Evolutionary conservation across 495 filamentous ascomycete genomes (phyloP).

Genomic region (Talaromyces liani): DNA sequence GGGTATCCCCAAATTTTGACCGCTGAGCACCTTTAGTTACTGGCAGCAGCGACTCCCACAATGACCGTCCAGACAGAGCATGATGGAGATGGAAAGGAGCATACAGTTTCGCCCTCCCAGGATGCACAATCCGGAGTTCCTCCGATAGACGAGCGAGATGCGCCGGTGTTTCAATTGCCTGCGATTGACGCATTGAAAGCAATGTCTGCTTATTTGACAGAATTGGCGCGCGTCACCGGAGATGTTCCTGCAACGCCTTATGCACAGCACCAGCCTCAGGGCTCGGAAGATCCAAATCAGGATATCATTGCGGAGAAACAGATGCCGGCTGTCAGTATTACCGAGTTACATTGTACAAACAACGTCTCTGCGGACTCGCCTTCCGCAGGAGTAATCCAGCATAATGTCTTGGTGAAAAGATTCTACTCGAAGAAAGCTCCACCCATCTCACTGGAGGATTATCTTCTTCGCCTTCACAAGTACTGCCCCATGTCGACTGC

Average conservation of each 20-base stretch:
- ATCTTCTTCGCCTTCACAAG: constrained; percentile 75
- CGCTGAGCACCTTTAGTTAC: not conserved
- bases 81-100: constrained; percentile 12
- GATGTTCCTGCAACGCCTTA: constrained; percentile 71
- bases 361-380: constrained; percentile 22
- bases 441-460: constrained; percentile 72
- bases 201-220: constrained; percentile 64
- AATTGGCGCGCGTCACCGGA: constrained; percentile 61
- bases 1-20: not conserved
- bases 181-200: constrained; percentile 73
- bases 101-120: not conserved
- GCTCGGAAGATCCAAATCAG: constrained; percentile 46
- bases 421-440: constrained; percentile 88
- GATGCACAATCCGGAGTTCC: not conserved
- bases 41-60: constrained; percentile 5
- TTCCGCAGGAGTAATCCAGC: constrained; percentile 59
- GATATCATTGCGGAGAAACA: constrained; percentile 15
- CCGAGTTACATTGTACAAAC: constrained; percentile 25
- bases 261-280: constrained; percentile 28
- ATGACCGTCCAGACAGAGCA: constrained; percentile 15
- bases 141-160: not conserved
- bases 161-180: constrained; percentile 63
- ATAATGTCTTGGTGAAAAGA: constrained; percentile 73
- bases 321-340: constrained; percentile 10
- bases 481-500: constrained; percentile 96